Conservation (phyloP, 1,284 basidiomycete genomes). For the Ganoderma leucocontextum region DNA sequence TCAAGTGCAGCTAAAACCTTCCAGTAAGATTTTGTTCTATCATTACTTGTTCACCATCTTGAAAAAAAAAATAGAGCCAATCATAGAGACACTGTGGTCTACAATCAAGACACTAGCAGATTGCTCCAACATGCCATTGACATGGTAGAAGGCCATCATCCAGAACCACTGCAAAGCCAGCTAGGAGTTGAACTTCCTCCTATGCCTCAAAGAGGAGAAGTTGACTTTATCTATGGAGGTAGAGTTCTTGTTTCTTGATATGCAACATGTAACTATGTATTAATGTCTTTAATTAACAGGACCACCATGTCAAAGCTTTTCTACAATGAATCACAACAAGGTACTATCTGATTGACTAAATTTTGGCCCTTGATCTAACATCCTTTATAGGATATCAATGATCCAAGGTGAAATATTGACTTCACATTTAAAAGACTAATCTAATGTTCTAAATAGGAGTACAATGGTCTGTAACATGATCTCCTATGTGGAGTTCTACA, state of each 20-base stretch:
- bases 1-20: conserved; percentile 70
- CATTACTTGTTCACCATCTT: conserved; percentile 15
- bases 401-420: conserved; percentile 53
- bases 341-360: conserved; percentile 41
- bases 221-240: conserved; percentile 80
- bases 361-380: conserved; percentile 10
- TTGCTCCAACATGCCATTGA: conserved; percentile 67
- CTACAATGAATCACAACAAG: conserved; percentile 63
- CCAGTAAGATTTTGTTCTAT: conserved; percentile 47
- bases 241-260: conserved; percentile 30
- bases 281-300: conserved; percentile 46
- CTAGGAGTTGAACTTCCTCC: conserved; percentile 45
- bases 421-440: conserved; percentile 3
- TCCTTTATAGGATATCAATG: conserved; percentile 57
- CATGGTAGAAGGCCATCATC: conserved; percentile 49
- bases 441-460: conserved; percentile 48
- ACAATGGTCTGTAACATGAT: conserved; percentile 74
- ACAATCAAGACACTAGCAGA: conserved; percentile 67
- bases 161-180: conserved; percentile 48
- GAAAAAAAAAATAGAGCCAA: conserved; percentile 52
- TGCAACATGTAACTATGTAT: not conserved
- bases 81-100: conserved; percentile 63
- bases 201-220: conserved; percentile 64
- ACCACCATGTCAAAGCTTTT: conserved; percentile 77
- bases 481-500: conserved; percentile 76